Evolutionary conservation across 805 yeast genomes (phyloP), one percentile per base, ranked within the genome.

Genomic region (Hanseniaspora vineae): DNA sequence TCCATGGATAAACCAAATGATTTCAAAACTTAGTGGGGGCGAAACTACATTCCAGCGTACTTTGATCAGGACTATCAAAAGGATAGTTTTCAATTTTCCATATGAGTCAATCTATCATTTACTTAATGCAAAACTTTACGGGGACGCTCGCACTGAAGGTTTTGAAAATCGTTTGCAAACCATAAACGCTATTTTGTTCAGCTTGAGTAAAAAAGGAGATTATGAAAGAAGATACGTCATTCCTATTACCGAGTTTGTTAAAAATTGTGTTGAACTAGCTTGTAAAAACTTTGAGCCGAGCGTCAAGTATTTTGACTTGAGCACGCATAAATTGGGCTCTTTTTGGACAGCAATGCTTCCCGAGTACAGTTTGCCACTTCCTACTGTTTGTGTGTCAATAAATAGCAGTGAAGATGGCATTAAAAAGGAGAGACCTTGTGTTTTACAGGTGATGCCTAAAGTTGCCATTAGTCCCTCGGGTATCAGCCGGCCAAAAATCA

Each of bases 401-500:
- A 69, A 70, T 8, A 53, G 64, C 8, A 70, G 75, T 2, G 57
- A 58, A 1, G 65, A 67, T 39, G 67, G 71, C 1, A 63, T 68
- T 12, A 82, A 84, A 55, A 47, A 56, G 0, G 48, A 58, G 12
- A 60, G 78, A 0, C 78, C 86, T 0, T 56, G 59, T 1, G 74
- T 92, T 42, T 42, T 52, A 0, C 51, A 55, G 0, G 72, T 85
- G 2, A 71, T 69, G 3, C 63, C 70, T 0, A 61, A 57, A 2
- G 66, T 89, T 1, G 51, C 62, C 0, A 70, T 86, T n/a, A 92
- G 97, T 0, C 54, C 80, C 0, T 77, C 92, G 0, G 99, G 99
- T 2, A 63, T 90, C 11, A 86, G 96, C 52, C 71, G 80, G 50
- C 99, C 99, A 0, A 90, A 90, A 58, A 82, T 94, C 45, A 69